Evolutionary conservation across 192 early-diverging fungal genomes (phyloP).

Genomic region (Tieghemiomyces parasiticus): DNA sequence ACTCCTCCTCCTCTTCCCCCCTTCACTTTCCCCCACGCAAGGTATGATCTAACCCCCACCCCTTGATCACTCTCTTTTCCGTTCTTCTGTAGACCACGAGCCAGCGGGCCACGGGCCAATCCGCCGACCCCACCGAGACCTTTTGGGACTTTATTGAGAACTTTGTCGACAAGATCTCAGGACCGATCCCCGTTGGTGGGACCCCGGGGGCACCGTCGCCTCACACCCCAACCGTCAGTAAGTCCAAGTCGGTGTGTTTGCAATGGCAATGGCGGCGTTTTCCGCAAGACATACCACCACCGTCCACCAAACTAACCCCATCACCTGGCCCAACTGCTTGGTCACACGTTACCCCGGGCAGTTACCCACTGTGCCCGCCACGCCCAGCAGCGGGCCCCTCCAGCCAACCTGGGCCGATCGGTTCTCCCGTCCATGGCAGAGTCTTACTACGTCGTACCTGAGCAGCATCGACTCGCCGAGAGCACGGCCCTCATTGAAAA

Average conservation of each 20-base stretch:
- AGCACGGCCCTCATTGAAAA: no score
- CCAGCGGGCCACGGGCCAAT: no score
- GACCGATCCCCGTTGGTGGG: not conserved
- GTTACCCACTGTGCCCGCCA: not conserved
- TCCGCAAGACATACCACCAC: not conserved
- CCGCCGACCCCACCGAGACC: not conserved
- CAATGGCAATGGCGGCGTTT: not conserved
- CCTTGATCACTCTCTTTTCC: no score
- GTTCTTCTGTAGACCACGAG: no score
- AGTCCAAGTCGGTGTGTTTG: not conserved
- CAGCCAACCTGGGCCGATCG: not conserved
- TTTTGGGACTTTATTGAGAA: constrained; percentile 3
- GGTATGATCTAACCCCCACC: no score
- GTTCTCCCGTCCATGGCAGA: not conserved
- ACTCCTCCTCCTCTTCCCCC: no score
- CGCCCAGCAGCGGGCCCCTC: not conserved
- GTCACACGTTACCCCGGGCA: no score
- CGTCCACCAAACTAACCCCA: not conserved
- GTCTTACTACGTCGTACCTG: constrained; percentile 2
- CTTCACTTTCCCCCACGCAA: no score
- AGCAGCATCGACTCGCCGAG: not conserved
- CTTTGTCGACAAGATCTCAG: not conserved
- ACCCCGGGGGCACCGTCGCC: not conserved
- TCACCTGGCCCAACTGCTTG: no score
- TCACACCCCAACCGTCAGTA: not conserved